These are phyloP conservation scores for Pestalotiopsis sp. DNA, from an alignment of 2,329 filamentous ascomycete genomes.

Conservation along the genomic window DNA sequence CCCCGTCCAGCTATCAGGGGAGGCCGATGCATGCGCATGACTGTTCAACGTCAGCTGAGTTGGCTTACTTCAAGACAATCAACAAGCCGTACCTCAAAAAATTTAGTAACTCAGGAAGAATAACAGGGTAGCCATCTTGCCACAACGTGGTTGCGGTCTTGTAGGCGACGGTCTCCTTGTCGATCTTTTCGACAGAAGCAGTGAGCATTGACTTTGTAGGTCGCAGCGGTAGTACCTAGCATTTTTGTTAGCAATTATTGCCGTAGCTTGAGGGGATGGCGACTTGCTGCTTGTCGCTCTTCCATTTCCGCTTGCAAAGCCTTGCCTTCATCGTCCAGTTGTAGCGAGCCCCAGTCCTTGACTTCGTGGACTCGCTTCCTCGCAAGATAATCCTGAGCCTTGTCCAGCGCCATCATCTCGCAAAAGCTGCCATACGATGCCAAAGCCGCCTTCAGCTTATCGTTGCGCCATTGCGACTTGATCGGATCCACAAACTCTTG, in stretches of 20 bases:
- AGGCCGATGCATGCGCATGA: slow-evolving; percentile 89
- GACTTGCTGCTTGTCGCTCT: slow-evolving; percentile 61
- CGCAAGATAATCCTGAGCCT: slow-evolving; percentile 77
- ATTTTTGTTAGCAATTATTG: not conserved
- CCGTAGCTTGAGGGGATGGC: too few species aligned
- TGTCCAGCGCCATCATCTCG: slow-evolving; percentile 73
- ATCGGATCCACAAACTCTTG: slow-evolving; percentile 80
- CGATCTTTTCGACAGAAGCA: slow-evolving; percentile 86
- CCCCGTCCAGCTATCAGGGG: slow-evolving; percentile 78
- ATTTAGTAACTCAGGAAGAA: slow-evolving; percentile 83
- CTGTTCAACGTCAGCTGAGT: slow-evolving; percentile 38
- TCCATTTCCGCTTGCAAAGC: slow-evolving; percentile 78
- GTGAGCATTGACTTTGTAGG: slow-evolving; percentile 90
- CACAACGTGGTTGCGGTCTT: slow-evolving; percentile 79
- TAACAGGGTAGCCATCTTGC: slow-evolving; percentile 76
- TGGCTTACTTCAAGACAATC: not conserved
- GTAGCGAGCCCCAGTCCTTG: slow-evolving; percentile 77
- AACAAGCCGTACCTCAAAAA: slow-evolving; percentile 63
- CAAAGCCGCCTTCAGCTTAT: slow-evolving; percentile 67
- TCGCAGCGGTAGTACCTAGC: slow-evolving; percentile 68
- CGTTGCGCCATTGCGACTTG: slow-evolving; percentile 75
- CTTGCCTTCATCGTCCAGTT: slow-evolving; percentile 77
- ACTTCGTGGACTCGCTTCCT: slow-evolving; percentile 72
- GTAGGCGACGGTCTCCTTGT: slow-evolving; percentile 71
- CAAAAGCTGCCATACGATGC: slow-evolving; percentile 79